Evolutionary conservation across 2,329 filamentous ascomycete species (phyloP).

Genomic region (Aspergillus novoparasiticus): DNA sequence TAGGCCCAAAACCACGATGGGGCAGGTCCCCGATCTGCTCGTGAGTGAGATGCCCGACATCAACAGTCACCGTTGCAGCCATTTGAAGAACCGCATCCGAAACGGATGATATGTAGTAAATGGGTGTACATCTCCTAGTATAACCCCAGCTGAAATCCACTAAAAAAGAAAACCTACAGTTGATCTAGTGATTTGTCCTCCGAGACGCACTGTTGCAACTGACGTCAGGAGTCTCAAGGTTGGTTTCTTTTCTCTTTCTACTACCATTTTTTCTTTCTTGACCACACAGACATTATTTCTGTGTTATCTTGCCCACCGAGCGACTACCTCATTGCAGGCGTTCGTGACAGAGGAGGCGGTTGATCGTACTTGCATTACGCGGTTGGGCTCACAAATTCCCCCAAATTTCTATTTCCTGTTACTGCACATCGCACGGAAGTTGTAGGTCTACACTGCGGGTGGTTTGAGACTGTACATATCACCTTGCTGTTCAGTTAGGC

Average conservation of each 20-base stretch:
- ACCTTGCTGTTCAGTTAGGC: slow-evolving; percentile 17
- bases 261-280: slow-evolving; percentile 12
- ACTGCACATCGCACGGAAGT: background rate
- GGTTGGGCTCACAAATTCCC: background rate
- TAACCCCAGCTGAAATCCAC: slow-evolving; percentile 28
- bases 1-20: slow-evolving; percentile 24
- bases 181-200: slow-evolving; percentile 21
- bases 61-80: slow-evolving; percentile 10
- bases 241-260: slow-evolving; percentile 33
- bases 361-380: slow-evolving; percentile 11
- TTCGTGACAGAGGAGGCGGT: slow-evolving; percentile 8
- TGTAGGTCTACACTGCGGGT: slow-evolving; percentile 13
- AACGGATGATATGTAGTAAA: slow-evolving; percentile 20
- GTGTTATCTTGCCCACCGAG: slow-evolving; percentile 4
- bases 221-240: slow-evolving; percentile 36
- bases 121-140: slow-evolving; percentile 8
- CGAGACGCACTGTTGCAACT: slow-evolving; percentile 18
- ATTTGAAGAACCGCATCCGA: background rate
- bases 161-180: slow-evolving; percentile 18
- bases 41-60: slow-evolving; percentile 5
- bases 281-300: background rate
- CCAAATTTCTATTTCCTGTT: background rate
- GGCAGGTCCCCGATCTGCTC: slow-evolving; percentile 33
- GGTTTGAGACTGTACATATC: slow-evolving; percentile 27
- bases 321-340: slow-evolving; percentile 12